Evolutionary conservation across 148 eudicot genomes (phyloP).

Genomic region (Vaccinium macrocarpon): DNA sequence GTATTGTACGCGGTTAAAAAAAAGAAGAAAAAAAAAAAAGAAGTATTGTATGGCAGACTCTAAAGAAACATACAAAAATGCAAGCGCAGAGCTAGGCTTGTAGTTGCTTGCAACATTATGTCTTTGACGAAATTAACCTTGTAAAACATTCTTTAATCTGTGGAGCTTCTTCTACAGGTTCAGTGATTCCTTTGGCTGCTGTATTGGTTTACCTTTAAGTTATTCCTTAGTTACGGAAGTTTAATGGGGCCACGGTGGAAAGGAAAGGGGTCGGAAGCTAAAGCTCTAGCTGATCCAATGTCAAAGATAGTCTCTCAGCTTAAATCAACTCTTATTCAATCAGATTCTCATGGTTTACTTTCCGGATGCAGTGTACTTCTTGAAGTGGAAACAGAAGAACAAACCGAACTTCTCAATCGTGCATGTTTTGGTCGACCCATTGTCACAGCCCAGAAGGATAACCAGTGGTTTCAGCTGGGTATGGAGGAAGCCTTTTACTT

Average conservation of each 20-base stretch:
- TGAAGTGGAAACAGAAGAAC: slow-evolving; percentile 40
- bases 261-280: slow-evolving; percentile 44
- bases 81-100: not conserved
- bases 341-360: slow-evolving; percentile 48
- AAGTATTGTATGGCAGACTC: not conserved
- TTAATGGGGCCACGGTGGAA: slow-evolving; percentile 58
- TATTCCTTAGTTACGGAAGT: not conserved
- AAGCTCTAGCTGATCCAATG: slow-evolving; percentile 57
- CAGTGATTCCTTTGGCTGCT: not conserved
- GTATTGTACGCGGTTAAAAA: not conserved
- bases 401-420: slow-evolving; percentile 52
- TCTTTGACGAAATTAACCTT: not conserved
- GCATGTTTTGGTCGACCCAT: slow-evolving; percentile 66
- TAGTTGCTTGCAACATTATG: not conserved
- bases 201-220: not conserved
- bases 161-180: not conserved
- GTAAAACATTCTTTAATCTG: not conserved
- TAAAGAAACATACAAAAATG: not conserved
- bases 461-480: slow-evolving; percentile 62
- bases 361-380: slow-evolving; percentile 53
- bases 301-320: slow-evolving; percentile 49
- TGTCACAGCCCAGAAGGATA: slow-evolving; percentile 49
- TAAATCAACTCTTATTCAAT: slow-evolving; percentile 38
- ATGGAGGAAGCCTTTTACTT: slow-evolving; percentile 70
- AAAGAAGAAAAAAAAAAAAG: too few species aligned